Percentiles rank a stretch among this genome's conserved stretches.
Conservation (phyloP, 225 moss, liverwort and hornwort genomes). For the Physcomitrium patens region DNA sequence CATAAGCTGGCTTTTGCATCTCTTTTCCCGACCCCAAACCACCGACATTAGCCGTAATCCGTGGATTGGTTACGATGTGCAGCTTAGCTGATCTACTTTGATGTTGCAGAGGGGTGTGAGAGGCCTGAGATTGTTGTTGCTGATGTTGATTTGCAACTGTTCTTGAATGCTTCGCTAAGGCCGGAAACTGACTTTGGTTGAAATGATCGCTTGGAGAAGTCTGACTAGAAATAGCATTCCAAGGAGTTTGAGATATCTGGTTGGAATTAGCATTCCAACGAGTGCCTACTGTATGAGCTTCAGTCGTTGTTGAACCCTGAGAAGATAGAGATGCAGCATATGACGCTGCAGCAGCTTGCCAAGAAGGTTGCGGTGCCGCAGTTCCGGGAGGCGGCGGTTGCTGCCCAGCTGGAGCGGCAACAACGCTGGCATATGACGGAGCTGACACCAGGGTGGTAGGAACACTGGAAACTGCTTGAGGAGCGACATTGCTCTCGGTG, state of each 20-base stretch:
- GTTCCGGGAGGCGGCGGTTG: conserved; percentile 95
- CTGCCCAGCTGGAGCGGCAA: conserved; percentile 50
- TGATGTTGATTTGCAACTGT: conserved; percentile 35
- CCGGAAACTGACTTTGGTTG: conserved; percentile 56
- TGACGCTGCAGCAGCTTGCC: conserved; percentile 47
- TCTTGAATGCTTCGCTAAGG: conserved; percentile 33
- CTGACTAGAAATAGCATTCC: too few relatives aligned
- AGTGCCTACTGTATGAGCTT: conserved; percentile 30
- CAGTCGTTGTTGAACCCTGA: conserved; percentile 33
- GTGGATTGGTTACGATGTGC: conserved; percentile 86
- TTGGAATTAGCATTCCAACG: conserved; percentile 49
- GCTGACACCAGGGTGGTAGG: conserved; percentile 45
- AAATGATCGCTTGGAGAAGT: conserved; percentile 33
- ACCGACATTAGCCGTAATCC: conserved; percentile 70
- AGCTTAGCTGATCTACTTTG: conserved; percentile 62
- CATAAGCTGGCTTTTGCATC: conserved; percentile 67
- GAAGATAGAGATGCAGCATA: conserved; percentile 44
- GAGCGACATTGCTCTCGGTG: conserved; percentile 47
- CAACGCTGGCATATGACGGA: conserved; percentile 67
- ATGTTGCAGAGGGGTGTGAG: conserved; percentile 37
- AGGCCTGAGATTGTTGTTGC: conserved; percentile 35
- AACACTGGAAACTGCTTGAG: conserved; percentile 36
- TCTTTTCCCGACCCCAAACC: conserved; percentile 47
- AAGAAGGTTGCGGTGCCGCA: conserved; percentile 51
- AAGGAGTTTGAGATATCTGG: too few relatives aligned